A percentile compares a stretch with the other conserved stretches of the same genome.
Evolutionary conservation across 140 eudicot genomes (phyloP).

Genomic region (Ambrosia hybrid): DNA sequence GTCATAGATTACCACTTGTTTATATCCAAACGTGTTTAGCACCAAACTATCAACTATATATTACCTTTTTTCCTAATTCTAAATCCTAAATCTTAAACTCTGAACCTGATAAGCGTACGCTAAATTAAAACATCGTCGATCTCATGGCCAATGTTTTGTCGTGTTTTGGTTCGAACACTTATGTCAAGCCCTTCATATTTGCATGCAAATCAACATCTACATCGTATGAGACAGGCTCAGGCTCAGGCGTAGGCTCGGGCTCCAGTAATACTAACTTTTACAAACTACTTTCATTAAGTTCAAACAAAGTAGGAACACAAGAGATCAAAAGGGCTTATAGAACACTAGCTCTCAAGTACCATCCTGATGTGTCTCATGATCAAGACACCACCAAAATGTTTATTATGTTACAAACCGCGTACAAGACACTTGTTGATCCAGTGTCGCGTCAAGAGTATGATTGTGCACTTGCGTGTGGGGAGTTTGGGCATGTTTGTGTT

Average conservation of each 20-base stretch:
- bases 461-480: slow-evolving; percentile 20
- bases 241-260: not conserved
- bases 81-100: slow-evolving; percentile 4
- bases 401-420: slow-evolving; percentile 31
- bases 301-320: slow-evolving; percentile 30
- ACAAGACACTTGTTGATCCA: slow-evolving; percentile 45
- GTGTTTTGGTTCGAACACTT: slow-evolving; percentile 20
- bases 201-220: slow-evolving; percentile 23
- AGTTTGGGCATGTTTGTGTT: slow-evolving; percentile 1
- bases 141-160: slow-evolving; percentile 22
- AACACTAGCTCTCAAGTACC: slow-evolving; percentile 43
- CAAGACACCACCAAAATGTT: slow-evolving; percentile 32
- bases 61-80: not conserved
- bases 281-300: slow-evolving; percentile 39
- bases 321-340: slow-evolving; percentile 46
- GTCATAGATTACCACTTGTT: not conserved
- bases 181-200: slow-evolving; percentile 18
- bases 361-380: slow-evolving; percentile 44
- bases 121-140: not conserved
- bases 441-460: slow-evolving; percentile 36
- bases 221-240: slow-evolving; percentile 9
- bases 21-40: slow-evolving; percentile 17
- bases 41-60: slow-evolving; percentile 17
- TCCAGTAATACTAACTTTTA: slow-evolving; percentile 25
- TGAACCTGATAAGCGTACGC: not conserved